Percentiles rank a stretch among this genome's conserved stretches.
These are phyloP conservation scores for Periconia macrospinosa DNA, from an alignment of 2,329 filamentous ascomycete species.

Conservation along the genomic window DNA sequence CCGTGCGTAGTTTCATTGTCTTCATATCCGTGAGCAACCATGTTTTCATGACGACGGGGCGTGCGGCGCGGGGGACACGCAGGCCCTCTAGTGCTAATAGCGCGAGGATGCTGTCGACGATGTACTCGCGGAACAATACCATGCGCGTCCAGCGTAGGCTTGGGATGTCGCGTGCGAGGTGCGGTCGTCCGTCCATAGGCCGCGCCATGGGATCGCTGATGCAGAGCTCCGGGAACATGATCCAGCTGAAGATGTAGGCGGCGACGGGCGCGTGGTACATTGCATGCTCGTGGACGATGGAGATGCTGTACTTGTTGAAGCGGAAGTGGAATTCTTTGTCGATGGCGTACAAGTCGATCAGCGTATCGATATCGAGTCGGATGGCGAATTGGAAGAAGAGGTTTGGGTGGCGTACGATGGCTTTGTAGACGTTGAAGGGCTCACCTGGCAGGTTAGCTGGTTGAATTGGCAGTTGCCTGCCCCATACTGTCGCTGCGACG, in stretches of 20 bases:
- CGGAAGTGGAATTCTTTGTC: slow-evolving; percentile 45
- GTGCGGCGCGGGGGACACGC: slow-evolving; percentile 52
- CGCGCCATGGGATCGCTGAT: slow-evolving; percentile 62
- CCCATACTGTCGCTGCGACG: slow-evolving; percentile 23
- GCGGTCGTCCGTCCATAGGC: slow-evolving; percentile 42
- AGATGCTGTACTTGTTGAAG: slow-evolving; percentile 57
- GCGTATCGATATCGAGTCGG: slow-evolving; percentile 20
- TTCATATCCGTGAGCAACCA: slow-evolving; percentile 74
- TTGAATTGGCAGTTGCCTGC: slow-evolving; percentile 7
- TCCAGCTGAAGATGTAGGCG: slow-evolving; percentile 62
- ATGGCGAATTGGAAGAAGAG: slow-evolving; percentile 39
- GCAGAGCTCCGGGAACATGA: slow-evolving; percentile 60
- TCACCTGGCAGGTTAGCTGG: background rate
- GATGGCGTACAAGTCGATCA: slow-evolving; percentile 41
- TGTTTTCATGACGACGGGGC: slow-evolving; percentile 58
- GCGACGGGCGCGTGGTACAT: slow-evolving; percentile 58
- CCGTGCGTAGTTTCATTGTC: slow-evolving; percentile 58
- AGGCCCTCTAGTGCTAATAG: slow-evolving; percentile 64
- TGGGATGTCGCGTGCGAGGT: slow-evolving; percentile 53
- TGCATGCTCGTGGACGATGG: slow-evolving; percentile 58
- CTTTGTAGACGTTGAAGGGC: slow-evolving; percentile 39
- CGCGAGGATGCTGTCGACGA: slow-evolving; percentile 59
- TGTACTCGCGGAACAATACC: slow-evolving; percentile 50
- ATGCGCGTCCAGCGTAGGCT: slow-evolving; percentile 69
- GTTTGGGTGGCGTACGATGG: slow-evolving; percentile 37